Conservation (phyloP, 495 filamentous ascomycete species). For the Xylaria longipes region DNA sequence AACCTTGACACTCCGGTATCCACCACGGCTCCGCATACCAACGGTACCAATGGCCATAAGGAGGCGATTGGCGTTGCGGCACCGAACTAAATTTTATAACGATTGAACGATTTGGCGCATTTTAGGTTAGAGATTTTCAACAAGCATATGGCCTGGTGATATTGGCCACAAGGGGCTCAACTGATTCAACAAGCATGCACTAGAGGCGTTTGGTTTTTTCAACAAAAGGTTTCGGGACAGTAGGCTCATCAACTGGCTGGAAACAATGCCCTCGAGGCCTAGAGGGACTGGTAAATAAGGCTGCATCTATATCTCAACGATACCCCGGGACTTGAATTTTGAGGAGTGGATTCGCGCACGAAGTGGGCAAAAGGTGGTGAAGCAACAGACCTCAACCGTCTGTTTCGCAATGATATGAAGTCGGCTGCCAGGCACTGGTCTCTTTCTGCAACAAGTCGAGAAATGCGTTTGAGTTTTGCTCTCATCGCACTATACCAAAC, state of each 20-base stretch:
- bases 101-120: conserved; percentile 35
- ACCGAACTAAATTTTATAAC: conserved; percentile 23
- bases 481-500: background rate
- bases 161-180: conserved; percentile 36
- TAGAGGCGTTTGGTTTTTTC: conserved; percentile 43
- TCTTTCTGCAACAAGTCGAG: conserved; percentile 4
- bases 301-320: conserved; percentile 37
- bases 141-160: conserved; percentile 38
- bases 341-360: conserved; percentile 7
- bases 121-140: conserved; percentile 42
- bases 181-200: conserved; percentile 44
- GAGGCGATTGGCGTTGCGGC: conserved; percentile 27
- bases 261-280: conserved; percentile 18
- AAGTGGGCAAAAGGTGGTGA: conserved; percentile 6
- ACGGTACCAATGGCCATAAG: conserved; percentile 33
- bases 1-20: conserved; percentile 61
- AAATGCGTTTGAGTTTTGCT: background rate
- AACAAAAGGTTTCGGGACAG: conserved; percentile 41
- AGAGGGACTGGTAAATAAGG: conserved; percentile 36
- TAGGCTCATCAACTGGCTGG: conserved; percentile 35
- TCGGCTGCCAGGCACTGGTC: background rate
- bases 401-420: conserved; percentile 30
- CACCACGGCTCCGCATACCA: conserved; percentile 6
- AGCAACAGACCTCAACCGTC: conserved; percentile 29
- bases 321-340: conserved; percentile 28